Percentiles rank a stretch among this genome's conserved stretches.
phyloP scores from a whole-genome alignment of 2,329 filamentous ascomycete genomes.

The Calonectria naviculata region DNA sequence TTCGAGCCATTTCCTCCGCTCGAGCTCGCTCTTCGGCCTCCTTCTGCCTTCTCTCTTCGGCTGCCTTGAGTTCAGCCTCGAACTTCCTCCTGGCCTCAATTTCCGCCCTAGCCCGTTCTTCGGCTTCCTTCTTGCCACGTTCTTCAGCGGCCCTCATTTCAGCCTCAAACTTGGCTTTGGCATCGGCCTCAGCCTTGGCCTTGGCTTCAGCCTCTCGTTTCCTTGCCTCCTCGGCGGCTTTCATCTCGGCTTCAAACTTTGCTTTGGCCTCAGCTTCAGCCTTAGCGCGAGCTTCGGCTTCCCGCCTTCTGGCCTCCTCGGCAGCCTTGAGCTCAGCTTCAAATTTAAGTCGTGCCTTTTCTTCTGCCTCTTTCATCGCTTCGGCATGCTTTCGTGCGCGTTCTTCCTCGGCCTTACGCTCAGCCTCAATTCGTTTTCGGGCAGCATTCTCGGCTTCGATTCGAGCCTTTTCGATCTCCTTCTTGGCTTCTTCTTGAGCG shows the following conservation, averaged over 20 bases:
- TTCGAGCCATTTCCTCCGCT: constrained; percentile 60
- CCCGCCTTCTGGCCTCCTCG: constrained; percentile 50
- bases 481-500: constrained; percentile 35
- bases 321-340: constrained; percentile 46
- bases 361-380: constrained; percentile 54
- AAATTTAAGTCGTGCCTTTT: constrained; percentile 49
- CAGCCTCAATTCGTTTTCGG: constrained; percentile 54
- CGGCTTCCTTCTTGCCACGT: constrained; percentile 58
- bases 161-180: constrained; percentile 58
- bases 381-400: constrained; percentile 56
- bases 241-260: constrained; percentile 58
- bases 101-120: constrained; percentile 55
- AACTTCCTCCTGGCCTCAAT: constrained; percentile 51
- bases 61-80: constrained; percentile 54
- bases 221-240: constrained; percentile 56
- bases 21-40: constrained; percentile 52
- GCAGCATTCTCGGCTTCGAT: constrained; percentile 54
- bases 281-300: constrained; percentile 54
- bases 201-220: constrained; percentile 60
- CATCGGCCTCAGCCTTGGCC: constrained; percentile 55
- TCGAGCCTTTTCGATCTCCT: constrained; percentile 48
- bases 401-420: constrained; percentile 26
- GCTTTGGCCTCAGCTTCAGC: constrained; percentile 58
- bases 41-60: constrained; percentile 54
- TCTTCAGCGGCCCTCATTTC: constrained; percentile 58